These are phyloP conservation scores for Xylaria telfairii DNA, from an alignment of 495 filamentous ascomycete genomes.

Conservation along the genomic window DNA sequence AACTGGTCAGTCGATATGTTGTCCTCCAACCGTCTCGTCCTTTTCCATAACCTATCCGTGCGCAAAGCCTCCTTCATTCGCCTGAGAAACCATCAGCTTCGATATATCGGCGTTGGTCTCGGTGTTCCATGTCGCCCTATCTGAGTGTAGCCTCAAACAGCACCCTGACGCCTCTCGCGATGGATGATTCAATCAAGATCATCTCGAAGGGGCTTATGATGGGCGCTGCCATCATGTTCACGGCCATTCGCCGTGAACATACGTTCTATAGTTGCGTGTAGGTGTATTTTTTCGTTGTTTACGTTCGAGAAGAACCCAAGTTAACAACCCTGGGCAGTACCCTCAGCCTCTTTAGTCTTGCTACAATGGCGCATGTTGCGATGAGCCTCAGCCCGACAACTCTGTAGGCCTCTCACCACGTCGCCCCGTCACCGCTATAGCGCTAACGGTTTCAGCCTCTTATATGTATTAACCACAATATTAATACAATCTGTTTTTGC, in stretches of 20 bases:
- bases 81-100: not conserved
- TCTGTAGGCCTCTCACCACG: not conserved
- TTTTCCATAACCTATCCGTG: not conserved
- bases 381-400: not conserved
- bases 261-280: conserved; percentile 40
- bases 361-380: conserved; percentile 24
- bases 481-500: conserved; percentile 6
- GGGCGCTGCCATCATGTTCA: conserved; percentile 40
- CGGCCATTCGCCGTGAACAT: conserved; percentile 32
- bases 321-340: conserved; percentile 28
- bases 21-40: too few relatives aligned
- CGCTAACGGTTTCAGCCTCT: conserved; percentile 9
- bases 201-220: conserved; percentile 43
- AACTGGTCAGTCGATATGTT: not conserved
- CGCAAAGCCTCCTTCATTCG: not conserved
- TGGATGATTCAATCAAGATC: conserved; percentile 30
- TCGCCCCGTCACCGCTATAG: not conserved
- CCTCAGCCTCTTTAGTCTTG: conserved; percentile 36
- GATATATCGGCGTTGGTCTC: not conserved
- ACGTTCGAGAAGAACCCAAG: conserved; percentile 2
- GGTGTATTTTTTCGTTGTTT: conserved; percentile 22
- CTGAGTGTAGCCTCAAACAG: not conserved
- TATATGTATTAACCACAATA: conserved; percentile 13
- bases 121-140: not conserved
- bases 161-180: not conserved